Conservation (phyloP, 495 filamentous ascomycete species). For the Darksidea phi region DNA sequence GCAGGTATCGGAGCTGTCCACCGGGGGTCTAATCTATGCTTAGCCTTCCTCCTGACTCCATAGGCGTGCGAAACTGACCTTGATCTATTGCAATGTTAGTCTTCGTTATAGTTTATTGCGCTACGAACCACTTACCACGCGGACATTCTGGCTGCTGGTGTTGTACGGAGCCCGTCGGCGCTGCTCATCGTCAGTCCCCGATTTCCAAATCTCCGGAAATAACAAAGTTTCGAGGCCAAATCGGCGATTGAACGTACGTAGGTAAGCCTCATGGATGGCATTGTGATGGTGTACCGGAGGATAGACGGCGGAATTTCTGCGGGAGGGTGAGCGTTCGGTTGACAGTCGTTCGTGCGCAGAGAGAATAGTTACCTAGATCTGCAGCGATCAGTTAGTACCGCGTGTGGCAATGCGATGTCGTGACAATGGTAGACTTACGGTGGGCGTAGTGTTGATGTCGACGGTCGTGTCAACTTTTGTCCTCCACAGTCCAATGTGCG, state of each 20-base stretch:
- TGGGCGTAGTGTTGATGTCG: slow-evolving; percentile 15
- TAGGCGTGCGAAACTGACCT: neutral
- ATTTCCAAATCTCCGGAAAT: neutral
- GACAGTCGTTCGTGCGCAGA: neutral
- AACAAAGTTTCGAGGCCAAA: too few species aligned
- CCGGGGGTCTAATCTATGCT: slow-evolving; percentile 70
- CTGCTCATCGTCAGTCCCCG: slow-evolving; percentile 30
- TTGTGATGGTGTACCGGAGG: slow-evolving; percentile 23
- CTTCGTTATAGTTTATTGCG: neutral
- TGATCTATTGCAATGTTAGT: slow-evolving; percentile 14
- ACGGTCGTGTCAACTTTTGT: slow-evolving; percentile 12
- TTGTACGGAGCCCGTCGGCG: slow-evolving; percentile 62
- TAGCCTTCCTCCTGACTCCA: neutral
- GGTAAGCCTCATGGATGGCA: slow-evolving; percentile 34
- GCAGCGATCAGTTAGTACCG: neutral
- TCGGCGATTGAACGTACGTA: slow-evolving; percentile 30
- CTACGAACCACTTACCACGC: slow-evolving; percentile 61
- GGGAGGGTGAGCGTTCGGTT: slow-evolving; percentile 16
- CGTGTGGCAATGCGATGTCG: neutral
- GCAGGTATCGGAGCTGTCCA: slow-evolving; percentile 87
- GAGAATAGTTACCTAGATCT: slow-evolving; percentile 24
- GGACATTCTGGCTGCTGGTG: slow-evolving; percentile 94
- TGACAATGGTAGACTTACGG: slow-evolving; percentile 16
- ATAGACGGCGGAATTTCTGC: slow-evolving; percentile 9
- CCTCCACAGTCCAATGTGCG: neutral